These are phyloP conservation scores for Phytophthora colocasiae DNA, from an alignment of 352 stramenopile species.

Conservation along the genomic window DNA sequence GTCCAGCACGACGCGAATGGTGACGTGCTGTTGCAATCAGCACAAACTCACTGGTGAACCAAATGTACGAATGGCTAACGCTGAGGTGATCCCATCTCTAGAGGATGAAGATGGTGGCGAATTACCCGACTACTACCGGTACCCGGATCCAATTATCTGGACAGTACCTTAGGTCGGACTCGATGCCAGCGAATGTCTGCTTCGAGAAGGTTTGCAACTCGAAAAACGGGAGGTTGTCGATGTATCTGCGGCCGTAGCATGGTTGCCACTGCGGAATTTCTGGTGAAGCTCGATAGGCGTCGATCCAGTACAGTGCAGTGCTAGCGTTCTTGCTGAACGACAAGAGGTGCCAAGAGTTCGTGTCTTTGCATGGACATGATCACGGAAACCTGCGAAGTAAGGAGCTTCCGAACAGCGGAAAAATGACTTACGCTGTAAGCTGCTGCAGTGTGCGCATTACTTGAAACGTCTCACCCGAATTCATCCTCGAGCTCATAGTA, in stretches of 20 bases:
- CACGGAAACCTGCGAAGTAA: constrained; percentile 38
- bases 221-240: constrained; percentile 1
- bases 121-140: constrained; percentile 21
- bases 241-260: constrained; percentile 48
- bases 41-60: constrained; percentile 30
- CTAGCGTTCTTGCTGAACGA: constrained; percentile 49
- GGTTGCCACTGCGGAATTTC: constrained; percentile 47
- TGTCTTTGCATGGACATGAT: constrained; percentile 12
- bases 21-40: constrained; percentile 48
- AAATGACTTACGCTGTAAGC: constrained; percentile 15
- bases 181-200: constrained; percentile 6
- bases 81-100: not conserved
- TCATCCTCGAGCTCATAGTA: constrained; percentile 36
- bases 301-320: constrained; percentile 44
- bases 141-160: constrained; percentile 51
- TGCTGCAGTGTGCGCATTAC: constrained; percentile 38
- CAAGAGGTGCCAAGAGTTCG: constrained; percentile 29
- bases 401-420: constrained; percentile 48
- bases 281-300: constrained; percentile 43
- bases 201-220: constrained; percentile 6
- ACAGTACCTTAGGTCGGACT: constrained; percentile 15
- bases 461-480: constrained; percentile 27
- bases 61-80: not conserved
- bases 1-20: constrained; percentile 37
- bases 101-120: not conserved